Percentiles rank a stretch among this genome's conserved stretches.
Evolutionary conservation across 2,329 filamentous ascomycete genomes (phyloP).

Genomic region (Aspergillus flavus): DNA sequence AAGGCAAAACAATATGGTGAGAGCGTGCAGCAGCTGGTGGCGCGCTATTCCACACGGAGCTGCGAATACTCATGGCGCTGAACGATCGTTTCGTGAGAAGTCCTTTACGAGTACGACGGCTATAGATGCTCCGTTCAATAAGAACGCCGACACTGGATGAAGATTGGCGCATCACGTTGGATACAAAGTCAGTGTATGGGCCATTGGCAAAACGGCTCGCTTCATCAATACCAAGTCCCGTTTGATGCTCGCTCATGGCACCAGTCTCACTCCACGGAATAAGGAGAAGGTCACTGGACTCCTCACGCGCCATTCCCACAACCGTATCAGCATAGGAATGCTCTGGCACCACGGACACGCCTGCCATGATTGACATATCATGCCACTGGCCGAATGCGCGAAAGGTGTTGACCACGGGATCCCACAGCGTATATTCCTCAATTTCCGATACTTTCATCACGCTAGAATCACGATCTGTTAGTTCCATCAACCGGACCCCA

Average conservation of each 20-base stretch:
- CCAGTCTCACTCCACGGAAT: conserved; percentile 90
- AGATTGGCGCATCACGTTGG: conserved; percentile 64
- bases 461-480: conserved; percentile 89
- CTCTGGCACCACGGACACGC: conserved; percentile 77
- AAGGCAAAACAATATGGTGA: conserved; percentile 85
- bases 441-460: conserved; percentile 91
- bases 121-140: conserved; percentile 69
- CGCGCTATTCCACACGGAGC: conserved; percentile 58
- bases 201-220: conserved; percentile 60
- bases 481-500: conserved; percentile 80
- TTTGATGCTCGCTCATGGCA: conserved; percentile 68
- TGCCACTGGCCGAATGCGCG: conserved; percentile 83
- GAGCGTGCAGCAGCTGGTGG: conserved; percentile 64
- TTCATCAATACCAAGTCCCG: conserved; percentile 54
- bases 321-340: conserved; percentile 78
- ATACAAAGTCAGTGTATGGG: conserved; percentile 74
- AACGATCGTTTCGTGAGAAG: conserved; percentile 44
- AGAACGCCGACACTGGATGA: conserved; percentile 74
- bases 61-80: conserved; percentile 63
- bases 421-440: conserved; percentile 70
- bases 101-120: conserved; percentile 22
- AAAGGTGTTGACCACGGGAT: conserved; percentile 91
- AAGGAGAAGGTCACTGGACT: conserved; percentile 72
- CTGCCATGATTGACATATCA: conserved; percentile 79
- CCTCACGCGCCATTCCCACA: conserved; percentile 68